Conservation (phyloP, 2,329 filamentous ascomycete species). For the Pyrenophora tritici-repentis region DNA sequence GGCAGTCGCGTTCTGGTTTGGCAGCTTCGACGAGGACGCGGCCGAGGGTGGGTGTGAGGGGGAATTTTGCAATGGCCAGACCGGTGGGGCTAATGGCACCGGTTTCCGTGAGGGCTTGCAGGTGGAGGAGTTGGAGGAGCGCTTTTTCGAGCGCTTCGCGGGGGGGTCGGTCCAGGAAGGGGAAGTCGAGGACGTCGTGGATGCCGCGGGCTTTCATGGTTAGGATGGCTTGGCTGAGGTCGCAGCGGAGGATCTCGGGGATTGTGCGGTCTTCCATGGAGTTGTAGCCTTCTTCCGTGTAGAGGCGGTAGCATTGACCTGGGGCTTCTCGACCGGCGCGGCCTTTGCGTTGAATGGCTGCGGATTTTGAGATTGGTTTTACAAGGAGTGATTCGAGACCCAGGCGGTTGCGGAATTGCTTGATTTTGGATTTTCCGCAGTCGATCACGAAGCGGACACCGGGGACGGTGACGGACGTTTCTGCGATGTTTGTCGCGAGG, state of each 20-base stretch:
- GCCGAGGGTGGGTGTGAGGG: constrained; percentile 79
- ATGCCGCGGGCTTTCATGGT: constrained; percentile 94
- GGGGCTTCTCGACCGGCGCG: constrained; percentile 91
- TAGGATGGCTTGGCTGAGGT: constrained; percentile 82
- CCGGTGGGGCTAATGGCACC: constrained; percentile 77
- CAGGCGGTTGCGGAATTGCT: constrained; percentile 82
- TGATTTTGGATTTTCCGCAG: constrained; percentile 90
- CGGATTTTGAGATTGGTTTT: constrained; percentile 90
- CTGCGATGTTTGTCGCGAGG: constrained; percentile 95
- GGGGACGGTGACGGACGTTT: constrained; percentile 94
- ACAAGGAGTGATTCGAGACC: constrained; percentile 89
- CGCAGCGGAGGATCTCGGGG: constrained; percentile 89
- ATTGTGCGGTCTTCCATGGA: constrained; percentile 72
- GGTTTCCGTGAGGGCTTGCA: constrained; percentile 74
- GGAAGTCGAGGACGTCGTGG: constrained; percentile 78
- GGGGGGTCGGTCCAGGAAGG: constrained; percentile 81
- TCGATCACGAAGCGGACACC: constrained; percentile 92
- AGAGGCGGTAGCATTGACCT: constrained; percentile 87
- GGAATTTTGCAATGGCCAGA: constrained; percentile 77
- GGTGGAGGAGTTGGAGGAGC: constrained; percentile 75
- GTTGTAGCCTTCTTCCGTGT: constrained; percentile 78
- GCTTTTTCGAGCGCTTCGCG: constrained; percentile 80
- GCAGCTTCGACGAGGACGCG: constrained; percentile 82
- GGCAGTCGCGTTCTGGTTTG: constrained; percentile 70
- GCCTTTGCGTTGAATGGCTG: constrained; percentile 87